phyloP scores from a whole-genome alignment of 2,329 filamentous ascomycete species.

The Pseudogymnoascus sp. region DNA sequence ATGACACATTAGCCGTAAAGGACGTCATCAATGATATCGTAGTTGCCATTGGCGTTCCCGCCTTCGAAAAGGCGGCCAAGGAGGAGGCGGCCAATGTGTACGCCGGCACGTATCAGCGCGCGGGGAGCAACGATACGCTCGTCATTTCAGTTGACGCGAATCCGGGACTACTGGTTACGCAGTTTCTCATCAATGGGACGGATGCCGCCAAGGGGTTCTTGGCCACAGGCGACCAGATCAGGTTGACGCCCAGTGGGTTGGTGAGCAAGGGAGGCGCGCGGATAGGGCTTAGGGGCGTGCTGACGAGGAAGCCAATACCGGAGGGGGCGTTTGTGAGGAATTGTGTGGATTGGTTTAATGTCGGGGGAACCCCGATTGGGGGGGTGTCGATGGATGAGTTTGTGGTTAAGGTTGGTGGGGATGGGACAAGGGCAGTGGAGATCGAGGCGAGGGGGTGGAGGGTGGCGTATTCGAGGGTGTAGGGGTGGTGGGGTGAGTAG shows the following conservation, averaged over 20 bases:
- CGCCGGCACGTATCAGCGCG: slow-evolving; percentile 12
- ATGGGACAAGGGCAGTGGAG: slow-evolving; percentile 15
- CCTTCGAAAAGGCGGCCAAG: slow-evolving; percentile 26
- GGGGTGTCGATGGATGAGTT: slow-evolving; percentile 20
- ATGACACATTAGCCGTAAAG: slow-evolving; percentile 1
- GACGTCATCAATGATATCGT: slow-evolving; percentile 23
- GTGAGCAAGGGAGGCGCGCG: slow-evolving; percentile 10
- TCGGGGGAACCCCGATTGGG: slow-evolving; percentile 22
- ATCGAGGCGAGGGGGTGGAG: background rate
- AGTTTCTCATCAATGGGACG: slow-evolving; percentile 27
- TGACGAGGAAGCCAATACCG: slow-evolving; percentile 10
- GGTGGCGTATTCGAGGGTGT: background rate
- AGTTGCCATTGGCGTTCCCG: slow-evolving; percentile 25
- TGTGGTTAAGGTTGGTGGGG: slow-evolving; percentile 23
- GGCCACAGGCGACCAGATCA: slow-evolving; percentile 6
- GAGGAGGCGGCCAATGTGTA: slow-evolving; percentile 24
- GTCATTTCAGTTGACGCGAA: slow-evolving; percentile 20
- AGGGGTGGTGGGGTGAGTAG: background rate
- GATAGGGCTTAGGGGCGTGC: slow-evolving; percentile 14
- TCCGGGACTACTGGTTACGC: slow-evolving; percentile 23
- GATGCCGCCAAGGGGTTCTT: slow-evolving; percentile 18
- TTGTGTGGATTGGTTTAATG: slow-evolving; percentile 17
- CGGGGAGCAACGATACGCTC: slow-evolving; percentile 23
- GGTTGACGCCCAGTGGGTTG: slow-evolving; percentile 16
- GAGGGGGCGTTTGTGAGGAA: slow-evolving; percentile 15